Conservation (phyloP, 345 rosid species). For the Rhodamnia rubescens region DNA sequence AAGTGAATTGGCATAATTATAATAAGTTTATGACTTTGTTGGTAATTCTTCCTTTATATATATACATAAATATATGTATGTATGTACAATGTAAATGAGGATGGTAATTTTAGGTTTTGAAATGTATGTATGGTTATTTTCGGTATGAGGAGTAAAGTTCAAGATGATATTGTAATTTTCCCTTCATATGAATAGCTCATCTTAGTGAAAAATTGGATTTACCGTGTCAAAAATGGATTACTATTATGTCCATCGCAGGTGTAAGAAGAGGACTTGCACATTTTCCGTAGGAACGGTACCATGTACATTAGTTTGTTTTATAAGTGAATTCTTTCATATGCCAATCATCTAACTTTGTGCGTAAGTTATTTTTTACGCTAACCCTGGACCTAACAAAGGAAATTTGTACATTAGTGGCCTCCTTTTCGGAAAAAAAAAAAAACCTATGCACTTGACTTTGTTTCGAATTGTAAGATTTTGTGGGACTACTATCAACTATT, state of each 20-base stretch:
- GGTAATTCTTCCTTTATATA: too few species aligned
- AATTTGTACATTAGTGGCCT: neutral
- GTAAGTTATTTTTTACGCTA: neutral
- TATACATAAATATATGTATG: too few species aligned
- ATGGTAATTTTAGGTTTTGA: neutral
- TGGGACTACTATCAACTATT: too few species aligned
- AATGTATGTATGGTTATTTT: accelerated
- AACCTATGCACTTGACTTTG: neutral
- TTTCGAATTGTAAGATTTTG: neutral
- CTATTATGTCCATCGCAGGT: neutral
- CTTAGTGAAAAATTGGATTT: neutral
- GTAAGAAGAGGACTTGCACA: neutral
- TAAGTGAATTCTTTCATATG: neutral
- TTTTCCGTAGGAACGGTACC: neutral
- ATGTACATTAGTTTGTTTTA: neutral
- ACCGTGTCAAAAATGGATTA: neutral
- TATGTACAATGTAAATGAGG: neutral
- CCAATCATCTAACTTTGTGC: neutral
- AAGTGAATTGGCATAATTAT: too few species aligned
- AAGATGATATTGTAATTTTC: neutral
- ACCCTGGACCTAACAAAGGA: neutral
- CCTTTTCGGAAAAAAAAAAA: neutral
- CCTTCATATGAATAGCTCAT: neutral
- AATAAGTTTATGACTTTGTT: too few species aligned
- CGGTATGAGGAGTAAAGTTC: neutral